Conservation (phyloP, 352 stramenopile genomes). For the Phytophthora chlamydospora region DNA sequence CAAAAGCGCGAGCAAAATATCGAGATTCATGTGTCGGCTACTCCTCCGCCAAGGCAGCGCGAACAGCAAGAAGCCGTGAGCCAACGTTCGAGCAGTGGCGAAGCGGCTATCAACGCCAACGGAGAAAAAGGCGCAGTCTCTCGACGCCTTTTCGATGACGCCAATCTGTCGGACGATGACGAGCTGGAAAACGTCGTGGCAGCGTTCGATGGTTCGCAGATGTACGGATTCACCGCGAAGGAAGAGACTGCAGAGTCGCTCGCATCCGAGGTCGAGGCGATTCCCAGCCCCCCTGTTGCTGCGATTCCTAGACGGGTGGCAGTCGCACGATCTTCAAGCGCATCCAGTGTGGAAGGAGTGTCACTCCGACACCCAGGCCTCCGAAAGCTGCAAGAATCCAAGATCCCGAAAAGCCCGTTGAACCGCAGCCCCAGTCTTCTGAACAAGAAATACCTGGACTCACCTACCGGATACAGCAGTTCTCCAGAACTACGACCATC, state of each 20-base stretch:
- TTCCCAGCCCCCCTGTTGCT: background rate
- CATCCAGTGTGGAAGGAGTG: slow-evolving; percentile 17
- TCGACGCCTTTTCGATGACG: slow-evolving; percentile 19
- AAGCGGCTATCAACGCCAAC: background rate
- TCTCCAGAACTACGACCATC: slow-evolving; percentile 15
- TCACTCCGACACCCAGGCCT: slow-evolving; percentile 7
- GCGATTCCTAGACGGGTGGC: slow-evolving; percentile 5
- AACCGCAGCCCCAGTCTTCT: slow-evolving; percentile 16
- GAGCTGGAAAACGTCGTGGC: slow-evolving; percentile 6
- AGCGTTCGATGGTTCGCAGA: slow-evolving; percentile 34
- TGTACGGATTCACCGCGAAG: slow-evolving; percentile 12
- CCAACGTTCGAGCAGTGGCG: background rate
- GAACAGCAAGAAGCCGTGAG: slow-evolving; percentile 5
- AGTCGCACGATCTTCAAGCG: slow-evolving; percentile 4
- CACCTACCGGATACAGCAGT: slow-evolving; percentile 9
- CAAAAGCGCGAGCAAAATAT: slow-evolving; percentile 32
- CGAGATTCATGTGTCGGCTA: slow-evolving; percentile 41
- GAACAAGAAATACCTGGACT: slow-evolving; percentile 14
- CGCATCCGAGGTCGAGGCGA: background rate
- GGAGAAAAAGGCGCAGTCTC: slow-evolving; percentile 6
- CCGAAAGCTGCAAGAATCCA: slow-evolving; percentile 23
- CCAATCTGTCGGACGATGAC: slow-evolving; percentile 9
- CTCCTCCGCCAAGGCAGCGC: slow-evolving; percentile 26
- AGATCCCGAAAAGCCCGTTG: slow-evolving; percentile 18
- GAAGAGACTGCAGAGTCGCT: background rate